Base-by-base conservation (phyloP, 2,329 filamentous ascomycete genomes). In the Penicillium sclerotiorum region DNA sequence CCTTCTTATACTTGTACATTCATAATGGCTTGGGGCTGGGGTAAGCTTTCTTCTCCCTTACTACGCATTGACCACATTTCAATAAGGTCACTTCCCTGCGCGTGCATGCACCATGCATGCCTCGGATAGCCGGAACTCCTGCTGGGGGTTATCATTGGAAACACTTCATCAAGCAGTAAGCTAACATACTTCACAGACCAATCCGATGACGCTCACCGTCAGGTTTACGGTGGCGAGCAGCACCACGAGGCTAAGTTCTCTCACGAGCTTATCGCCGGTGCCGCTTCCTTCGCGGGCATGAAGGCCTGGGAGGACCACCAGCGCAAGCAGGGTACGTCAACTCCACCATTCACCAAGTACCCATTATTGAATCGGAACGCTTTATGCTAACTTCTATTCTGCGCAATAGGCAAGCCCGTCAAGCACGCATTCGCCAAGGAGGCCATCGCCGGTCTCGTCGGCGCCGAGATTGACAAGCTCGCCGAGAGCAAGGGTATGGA, bases 391-490 rank as follows among this genome's bases (percentile, higher is more conserved):
- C 33, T 37, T 18, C 5, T 17, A 15, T 12, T 20, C 15, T 35
- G 22, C 5, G 22, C 5, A 25, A 49, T 37, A 53, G 85, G 86
- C 74, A 85, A 90, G 77, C 68, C 80, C 6, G 85, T 92, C 61
- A 81, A 78, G 57, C 89, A 93, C 75, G 75, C 74, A 35, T 87
- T 90, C 64, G 89, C 89, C 67, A 93, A 93, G 77, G 89, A 92
- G 75, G 69, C 88, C 37, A 72, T 93, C 25, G 87, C 81, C 13
- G 88, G 85, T 51, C 77, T 92, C 48, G 88, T 86, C 22, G 88
- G 83, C 40, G 87, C 82, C 54, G 87, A 91, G 73, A 80, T 90
- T 64, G 88, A 93, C 77, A 87, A 85, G 73, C 80, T 92, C 25
- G 79, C 82, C 61, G 89, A 88, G 78, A 85, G 81, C 60, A 86